Evolutionary conservation across 371 early-diverging fungal genomes (phyloP), one percentile per base, ranked within the genome.

Genomic region (Lichtheimia ornata): DNA sequence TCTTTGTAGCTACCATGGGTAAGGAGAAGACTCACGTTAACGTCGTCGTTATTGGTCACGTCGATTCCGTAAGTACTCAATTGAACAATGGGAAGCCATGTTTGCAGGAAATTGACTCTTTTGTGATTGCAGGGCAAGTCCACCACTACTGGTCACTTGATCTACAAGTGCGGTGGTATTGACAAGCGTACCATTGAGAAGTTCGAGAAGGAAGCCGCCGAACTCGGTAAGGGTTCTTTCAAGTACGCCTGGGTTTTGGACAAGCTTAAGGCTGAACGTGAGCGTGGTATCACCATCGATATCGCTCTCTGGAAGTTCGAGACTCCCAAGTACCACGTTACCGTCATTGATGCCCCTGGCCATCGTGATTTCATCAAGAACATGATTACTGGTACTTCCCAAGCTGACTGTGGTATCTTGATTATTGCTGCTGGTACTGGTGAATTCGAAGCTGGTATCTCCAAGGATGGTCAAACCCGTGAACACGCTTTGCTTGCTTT

Each of bases 11-110:
- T 9, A 11, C 22, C 65, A 94, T 95, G 95, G 95, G 95, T 76
- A 94, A 96, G 83, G 95, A 94, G 77, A 95, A 96, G 89, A 78
- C 74, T 79, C 94, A 94, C 89, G 88, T 95, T 81, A 94, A 93
- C 90, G 91, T 98, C 85, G 96, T 98, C 84, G 97, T 99, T 85
- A 97, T 98, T 79, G 99, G 99, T 69, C 99, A 99, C 93, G 99
- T 99, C 89, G 99, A 97, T 87, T 95, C 96, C 73, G 95, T 95
- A 83, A 96, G 95, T 88, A 9, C 2, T 11, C 35, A 35, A 35
- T 35, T 5, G 35, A 11, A 9, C 6, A 35, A 35, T 35, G 35
- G 35, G 35, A n/a, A n/a, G n/a, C n/a, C n/a, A n/a, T n/a, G 2
- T 9, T 35, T 1, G 35, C 35, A 35, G 35, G 35, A 35, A 35